These are phyloP conservation scores for Gloeopeniophorella convolvens DNA, from an alignment of 768 basidiomycete species.

Conservation along the genomic window DNA sequence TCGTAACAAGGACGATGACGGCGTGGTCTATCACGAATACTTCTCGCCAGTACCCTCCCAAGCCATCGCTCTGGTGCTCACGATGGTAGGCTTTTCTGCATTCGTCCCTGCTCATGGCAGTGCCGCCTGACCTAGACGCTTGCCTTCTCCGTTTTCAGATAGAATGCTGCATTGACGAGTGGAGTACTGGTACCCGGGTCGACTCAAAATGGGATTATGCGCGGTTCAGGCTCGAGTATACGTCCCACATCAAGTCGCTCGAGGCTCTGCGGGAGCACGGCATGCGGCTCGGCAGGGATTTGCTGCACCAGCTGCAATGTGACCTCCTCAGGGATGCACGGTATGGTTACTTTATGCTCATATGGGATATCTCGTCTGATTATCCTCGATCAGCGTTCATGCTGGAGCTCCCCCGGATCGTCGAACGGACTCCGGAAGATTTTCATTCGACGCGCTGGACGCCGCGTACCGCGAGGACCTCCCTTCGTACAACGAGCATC, in stretches of 20 bases:
- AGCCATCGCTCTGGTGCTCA: conserved; percentile 1
- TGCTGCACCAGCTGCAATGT: neutral
- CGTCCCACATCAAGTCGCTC: neutral
- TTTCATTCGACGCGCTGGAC: too few relatives aligned
- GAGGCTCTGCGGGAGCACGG: neutral
- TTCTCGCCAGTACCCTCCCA: conserved; percentile 1
- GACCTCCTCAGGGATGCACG: conserved; percentile 4
- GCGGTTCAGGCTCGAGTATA: neutral
- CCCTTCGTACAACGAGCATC: too few relatives aligned
- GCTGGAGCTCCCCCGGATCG: neutral
- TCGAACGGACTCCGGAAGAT: too few relatives aligned
- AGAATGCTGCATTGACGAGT: conserved; percentile 12
- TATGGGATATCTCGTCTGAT: neutral
- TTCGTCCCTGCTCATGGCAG: too few relatives aligned
- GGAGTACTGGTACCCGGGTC: neutral
- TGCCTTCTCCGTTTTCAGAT: neutral
- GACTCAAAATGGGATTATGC: neutral
- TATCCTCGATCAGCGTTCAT: neutral
- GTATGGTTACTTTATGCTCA: neutral
- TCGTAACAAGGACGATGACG: neutral
- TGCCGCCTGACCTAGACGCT: neutral
- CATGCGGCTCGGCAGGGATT: neutral
- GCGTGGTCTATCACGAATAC: neutral
- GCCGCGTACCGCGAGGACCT: too few relatives aligned
- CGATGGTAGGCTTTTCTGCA: conserved; percentile 1